phyloP scores from a whole-genome alignment of 495 filamentous ascomycete species.

The Amniculicola lignicola region DNA sequence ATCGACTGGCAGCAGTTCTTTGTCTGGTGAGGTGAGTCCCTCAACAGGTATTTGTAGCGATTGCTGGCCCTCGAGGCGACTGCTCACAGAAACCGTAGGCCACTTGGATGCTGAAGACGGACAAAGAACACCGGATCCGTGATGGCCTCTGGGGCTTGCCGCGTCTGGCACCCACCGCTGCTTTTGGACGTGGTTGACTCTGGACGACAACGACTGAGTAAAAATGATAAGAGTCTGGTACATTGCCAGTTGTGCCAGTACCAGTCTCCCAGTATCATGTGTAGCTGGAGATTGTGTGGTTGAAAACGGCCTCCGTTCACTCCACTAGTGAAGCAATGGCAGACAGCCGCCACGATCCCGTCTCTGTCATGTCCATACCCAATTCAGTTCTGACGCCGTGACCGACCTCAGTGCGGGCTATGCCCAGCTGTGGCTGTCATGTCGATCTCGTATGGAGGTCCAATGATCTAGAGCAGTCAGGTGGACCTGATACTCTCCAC shows the following conservation, averaged over 20 bases:
- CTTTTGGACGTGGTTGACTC: constrained; percentile 24
- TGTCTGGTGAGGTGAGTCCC: constrained; percentile 28
- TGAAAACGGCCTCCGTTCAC: constrained; percentile 28
- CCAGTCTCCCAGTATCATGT: constrained; percentile 13
- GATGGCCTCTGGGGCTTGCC: constrained; percentile 28
- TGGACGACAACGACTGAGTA: not conserved
- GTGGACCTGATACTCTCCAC: constrained; percentile 11
- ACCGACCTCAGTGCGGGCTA: not conserved
- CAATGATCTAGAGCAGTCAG: constrained; percentile 24
- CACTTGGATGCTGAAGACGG: constrained; percentile 36
- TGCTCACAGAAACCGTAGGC: constrained; percentile 29
- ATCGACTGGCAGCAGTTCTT: constrained; percentile 30
- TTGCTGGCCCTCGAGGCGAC: constrained; percentile 27
- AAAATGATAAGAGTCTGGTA: constrained; percentile 1
- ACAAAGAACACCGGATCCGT: constrained; percentile 37
- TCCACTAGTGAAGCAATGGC: constrained; percentile 5
- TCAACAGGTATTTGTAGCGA: constrained; percentile 38
- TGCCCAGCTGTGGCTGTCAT: constrained; percentile 11
- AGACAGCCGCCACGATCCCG: constrained; percentile 17
- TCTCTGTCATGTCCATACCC: constrained; percentile 11
- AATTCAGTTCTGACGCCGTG: constrained; percentile 5
- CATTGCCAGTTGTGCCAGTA: constrained; percentile 3
- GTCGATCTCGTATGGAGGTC: constrained; percentile 6
- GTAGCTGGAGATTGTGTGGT: constrained; percentile 16
- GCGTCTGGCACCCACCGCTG: constrained; percentile 28